These are phyloP conservation scores for Spiraea crenata DNA, from an alignment of 331 rosid genomes.

Conservation along the genomic window DNA sequence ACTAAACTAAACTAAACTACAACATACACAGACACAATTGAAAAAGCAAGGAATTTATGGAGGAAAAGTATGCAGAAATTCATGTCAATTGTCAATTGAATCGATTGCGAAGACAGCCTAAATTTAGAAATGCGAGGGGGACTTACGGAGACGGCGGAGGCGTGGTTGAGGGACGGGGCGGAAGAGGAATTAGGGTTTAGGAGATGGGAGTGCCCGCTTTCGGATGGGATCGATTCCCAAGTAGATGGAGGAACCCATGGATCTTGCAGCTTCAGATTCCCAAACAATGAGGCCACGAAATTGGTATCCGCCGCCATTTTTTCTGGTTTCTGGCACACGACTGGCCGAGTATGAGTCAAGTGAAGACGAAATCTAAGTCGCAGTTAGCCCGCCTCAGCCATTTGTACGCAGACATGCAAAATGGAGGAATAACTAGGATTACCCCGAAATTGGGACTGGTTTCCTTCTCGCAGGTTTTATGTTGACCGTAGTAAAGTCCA, in stretches of 20 bases:
- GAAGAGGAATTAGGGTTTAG: conserved; percentile 4
- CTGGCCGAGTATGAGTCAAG: too few relatives aligned
- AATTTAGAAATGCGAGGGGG: neutral
- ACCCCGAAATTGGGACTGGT: too few relatives aligned
- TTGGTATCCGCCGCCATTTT: conserved; percentile 48
- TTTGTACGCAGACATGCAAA: neutral
- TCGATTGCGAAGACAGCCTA: conserved; percentile 13
- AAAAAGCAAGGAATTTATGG: neutral
- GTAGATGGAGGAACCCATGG: conserved; percentile 77
- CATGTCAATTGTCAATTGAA: neutral
- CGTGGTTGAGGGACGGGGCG: conserved; percentile 26
- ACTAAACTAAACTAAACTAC: neutral
- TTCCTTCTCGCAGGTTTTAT: too few relatives aligned
- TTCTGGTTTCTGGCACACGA: neutral
- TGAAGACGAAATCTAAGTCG: neutral
- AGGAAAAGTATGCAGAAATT: neutral
- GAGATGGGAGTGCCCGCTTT: conserved; percentile 39
- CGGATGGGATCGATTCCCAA: conserved; percentile 70
- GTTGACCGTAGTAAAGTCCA: too few relatives aligned
- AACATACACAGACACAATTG: neutral
- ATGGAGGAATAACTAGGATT: too few relatives aligned
- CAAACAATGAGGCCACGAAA: conserved; percentile 48
- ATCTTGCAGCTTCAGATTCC: conserved; percentile 59
- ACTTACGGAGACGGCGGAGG: conserved; percentile 75
- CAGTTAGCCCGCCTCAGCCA: conserved; percentile 1